Evolutionary conservation across 345 rosid species (phyloP).

Genomic region (Physaria fendleri): DNA sequence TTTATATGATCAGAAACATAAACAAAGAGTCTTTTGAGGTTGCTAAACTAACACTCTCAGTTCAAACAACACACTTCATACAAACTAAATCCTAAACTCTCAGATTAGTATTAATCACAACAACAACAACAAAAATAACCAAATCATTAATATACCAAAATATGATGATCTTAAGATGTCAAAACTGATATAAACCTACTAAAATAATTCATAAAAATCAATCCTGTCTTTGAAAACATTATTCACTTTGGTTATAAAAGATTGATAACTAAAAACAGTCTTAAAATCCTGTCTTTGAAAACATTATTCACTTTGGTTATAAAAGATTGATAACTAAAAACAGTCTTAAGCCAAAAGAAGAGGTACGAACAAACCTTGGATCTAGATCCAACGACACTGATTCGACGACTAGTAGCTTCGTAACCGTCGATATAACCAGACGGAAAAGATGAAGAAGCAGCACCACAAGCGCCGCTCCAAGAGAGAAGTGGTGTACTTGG

Average conservation of each 20-base stretch:
- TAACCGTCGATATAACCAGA: slow-evolving; percentile 54
- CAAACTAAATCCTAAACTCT: background rate
- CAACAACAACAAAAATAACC: background rate
- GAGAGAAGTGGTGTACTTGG: slow-evolving; percentile 76
- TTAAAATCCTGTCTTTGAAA: too few species aligned
- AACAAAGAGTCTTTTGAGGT: slow-evolving; percentile 10
- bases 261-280: too few species aligned
- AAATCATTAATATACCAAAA: background rate
- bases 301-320: too few species aligned
- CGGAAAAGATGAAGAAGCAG: slow-evolving; percentile 43
- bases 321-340: too few species aligned
- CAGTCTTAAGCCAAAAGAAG: too few species aligned
- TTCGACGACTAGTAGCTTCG: slow-evolving; percentile 56
- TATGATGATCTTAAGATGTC: too few species aligned
- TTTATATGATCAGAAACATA: background rate
- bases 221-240: too few species aligned
- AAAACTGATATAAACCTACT: too few species aligned
- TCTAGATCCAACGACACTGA: slow-evolving; percentile 44
- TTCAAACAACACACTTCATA: background rate
- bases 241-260: too few species aligned
- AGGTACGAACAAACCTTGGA: slow-evolving; percentile 48
- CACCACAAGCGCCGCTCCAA: slow-evolving; percentile 48
- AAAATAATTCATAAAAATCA: too few species aligned
- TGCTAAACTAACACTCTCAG: slow-evolving; percentile 14
- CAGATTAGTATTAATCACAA: background rate